These are phyloP conservation scores for Termitomyces sp. DNA, from an alignment of 768 basidiomycete genomes.

Conservation along the genomic window DNA sequence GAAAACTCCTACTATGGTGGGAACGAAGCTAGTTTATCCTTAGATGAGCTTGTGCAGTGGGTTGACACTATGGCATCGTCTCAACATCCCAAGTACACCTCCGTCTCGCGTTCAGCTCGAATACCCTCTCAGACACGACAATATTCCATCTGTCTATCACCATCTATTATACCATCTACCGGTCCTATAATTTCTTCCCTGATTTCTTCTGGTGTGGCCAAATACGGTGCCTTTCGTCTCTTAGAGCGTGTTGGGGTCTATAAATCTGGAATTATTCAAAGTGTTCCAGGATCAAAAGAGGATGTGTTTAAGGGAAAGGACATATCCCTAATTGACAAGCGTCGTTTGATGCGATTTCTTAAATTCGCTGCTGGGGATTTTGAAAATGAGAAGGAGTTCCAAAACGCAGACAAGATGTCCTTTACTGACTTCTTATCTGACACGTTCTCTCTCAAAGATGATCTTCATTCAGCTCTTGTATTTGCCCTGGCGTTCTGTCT, in stretches of 20 bases:
- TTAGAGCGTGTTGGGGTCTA: constrained; percentile 67
- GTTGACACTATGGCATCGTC: constrained; percentile 31
- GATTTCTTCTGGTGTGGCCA: constrained; percentile 76
- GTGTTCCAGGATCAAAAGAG: constrained; percentile 87
- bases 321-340: constrained; percentile 76
- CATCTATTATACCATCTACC: constrained; percentile 71
- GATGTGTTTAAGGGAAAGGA: constrained; percentile 84
- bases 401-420: constrained; percentile 45
- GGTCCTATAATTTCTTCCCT: constrained; percentile 78
- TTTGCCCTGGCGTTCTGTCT: constrained; percentile 76
- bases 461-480: constrained; percentile 54
- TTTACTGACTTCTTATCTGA: constrained; percentile 62
- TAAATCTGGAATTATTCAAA: constrained; percentile 40
- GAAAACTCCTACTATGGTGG: constrained; percentile 81
- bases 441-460: constrained; percentile 55
- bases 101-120: constrained; percentile 35
- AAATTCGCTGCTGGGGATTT: constrained; percentile 76
- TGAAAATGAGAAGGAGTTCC: constrained; percentile 53
- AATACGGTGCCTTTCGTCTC: constrained; percentile 87
- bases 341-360: constrained; percentile 88
- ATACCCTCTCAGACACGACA: constrained; percentile 57
- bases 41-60: constrained; percentile 79
- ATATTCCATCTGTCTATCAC: constrained; percentile 84
- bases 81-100: constrained; percentile 28
- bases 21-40: constrained; percentile 71